These are phyloP conservation scores for Mollisiaceae sp. DNA, from an alignment of 2,329 filamentous ascomycete species.

Conservation along the genomic window DNA sequence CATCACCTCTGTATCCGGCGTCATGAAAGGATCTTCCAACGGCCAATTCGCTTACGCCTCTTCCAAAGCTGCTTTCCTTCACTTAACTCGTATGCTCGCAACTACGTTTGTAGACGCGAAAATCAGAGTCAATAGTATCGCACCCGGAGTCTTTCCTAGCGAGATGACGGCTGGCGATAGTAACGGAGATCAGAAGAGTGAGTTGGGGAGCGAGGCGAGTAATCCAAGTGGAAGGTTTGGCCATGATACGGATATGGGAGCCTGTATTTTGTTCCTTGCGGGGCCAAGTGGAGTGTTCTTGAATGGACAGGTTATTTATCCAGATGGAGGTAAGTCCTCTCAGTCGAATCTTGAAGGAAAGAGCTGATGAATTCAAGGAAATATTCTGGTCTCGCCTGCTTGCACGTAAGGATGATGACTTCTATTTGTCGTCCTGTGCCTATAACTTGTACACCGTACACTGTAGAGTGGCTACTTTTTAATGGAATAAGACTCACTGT, in stretches of 20 bases:
- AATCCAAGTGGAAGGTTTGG: constrained; percentile 52
- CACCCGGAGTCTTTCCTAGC: constrained; percentile 52
- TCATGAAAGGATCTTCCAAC: constrained; percentile 39
- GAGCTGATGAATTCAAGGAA: constrained; percentile 30
- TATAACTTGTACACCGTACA: no score
- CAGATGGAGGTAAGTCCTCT: constrained; percentile 48
- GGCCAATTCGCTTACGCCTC: constrained; percentile 42
- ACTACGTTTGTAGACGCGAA: constrained; percentile 55
- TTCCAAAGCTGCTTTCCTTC: constrained; percentile 53
- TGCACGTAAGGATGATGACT: constrained; percentile 31
- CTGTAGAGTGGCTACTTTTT: no score
- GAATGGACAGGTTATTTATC: constrained; percentile 58
- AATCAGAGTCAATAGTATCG: constrained; percentile 62
- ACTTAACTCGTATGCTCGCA: constrained; percentile 59
- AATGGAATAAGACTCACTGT: no score
- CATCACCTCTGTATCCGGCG: constrained; percentile 30
- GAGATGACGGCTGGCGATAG: constrained; percentile 54
- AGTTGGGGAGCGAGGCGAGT: constrained; percentile 53
- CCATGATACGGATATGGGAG: constrained; percentile 56
- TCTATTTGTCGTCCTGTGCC: neutral
- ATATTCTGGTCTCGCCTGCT: constrained; percentile 40
- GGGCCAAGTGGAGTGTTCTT: constrained; percentile 56
- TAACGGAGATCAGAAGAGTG: constrained; percentile 56
- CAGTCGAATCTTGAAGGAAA: neutral
- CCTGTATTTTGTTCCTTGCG: constrained; percentile 55